Evolutionary conservation across 768 basidiomycete species (phyloP).

Genomic region (Lepiota subincarnata): DNA sequence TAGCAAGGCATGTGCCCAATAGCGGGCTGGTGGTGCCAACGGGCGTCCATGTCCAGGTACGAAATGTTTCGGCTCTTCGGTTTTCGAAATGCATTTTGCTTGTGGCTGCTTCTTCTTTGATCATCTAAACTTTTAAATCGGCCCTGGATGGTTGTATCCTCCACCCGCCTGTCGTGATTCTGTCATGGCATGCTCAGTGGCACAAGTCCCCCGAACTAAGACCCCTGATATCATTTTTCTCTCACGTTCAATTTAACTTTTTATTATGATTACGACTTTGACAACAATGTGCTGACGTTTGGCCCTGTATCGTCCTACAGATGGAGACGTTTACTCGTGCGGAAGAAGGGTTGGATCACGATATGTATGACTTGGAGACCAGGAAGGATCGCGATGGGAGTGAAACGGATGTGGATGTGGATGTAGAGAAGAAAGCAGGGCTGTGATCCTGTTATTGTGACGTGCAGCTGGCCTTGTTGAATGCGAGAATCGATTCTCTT

Average conservation of each 20-base stretch:
- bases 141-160: not conserved
- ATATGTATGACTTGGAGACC: conserved; percentile 18
- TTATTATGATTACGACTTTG: not conserved
- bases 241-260: not conserved
- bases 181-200: not conserved
- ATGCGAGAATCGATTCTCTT: not conserved
- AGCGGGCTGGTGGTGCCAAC: conserved; percentile 6
- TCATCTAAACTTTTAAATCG: not conserved
- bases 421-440: conserved; percentile 18
- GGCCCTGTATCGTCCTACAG: conserved; percentile 17
- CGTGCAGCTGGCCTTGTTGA: not conserved
- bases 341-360: conserved; percentile 23
- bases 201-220: not conserved
- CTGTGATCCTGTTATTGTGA: conserved; percentile 7
- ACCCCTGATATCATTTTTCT: not conserved
- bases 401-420: conserved; percentile 30
- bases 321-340: conserved; percentile 47
- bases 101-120: conserved; percentile 1
- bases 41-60: conserved; percentile 46
- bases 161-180: not conserved
- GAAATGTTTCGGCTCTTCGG: conserved; percentile 2
- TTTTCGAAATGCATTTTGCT: not conserved
- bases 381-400: conserved; percentile 20
- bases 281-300: not conserved
- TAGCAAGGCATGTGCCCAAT: conserved; percentile 16